A percentile compares a stretch with the other conserved stretches of the same genome.
phyloP scores from a whole-genome alignment of 2,329 filamentous ascomycete genomes.

The Aureobasidium leucospermi region DNA sequence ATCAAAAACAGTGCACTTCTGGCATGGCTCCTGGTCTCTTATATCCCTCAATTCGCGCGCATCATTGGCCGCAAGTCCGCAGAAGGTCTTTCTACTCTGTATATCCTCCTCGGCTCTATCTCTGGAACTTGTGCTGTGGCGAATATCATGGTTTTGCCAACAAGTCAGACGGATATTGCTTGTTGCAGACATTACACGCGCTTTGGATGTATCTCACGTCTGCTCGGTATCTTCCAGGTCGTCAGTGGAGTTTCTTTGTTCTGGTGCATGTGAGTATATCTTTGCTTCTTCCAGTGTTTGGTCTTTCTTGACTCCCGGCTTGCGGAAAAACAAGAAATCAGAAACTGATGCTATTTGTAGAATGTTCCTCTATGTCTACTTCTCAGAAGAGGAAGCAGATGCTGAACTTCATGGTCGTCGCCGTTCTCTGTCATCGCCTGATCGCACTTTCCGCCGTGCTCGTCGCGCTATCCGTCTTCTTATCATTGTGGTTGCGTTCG shows the following conservation, averaged over 20 bases:
- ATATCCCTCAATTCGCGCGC: constrained; percentile 83
- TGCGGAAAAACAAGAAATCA: too few relatives aligned
- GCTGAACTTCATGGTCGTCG: constrained; percentile 22
- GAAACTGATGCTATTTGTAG: constrained; percentile 39
- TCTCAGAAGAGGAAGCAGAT: constrained; percentile 24
- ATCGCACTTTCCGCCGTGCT: constrained; percentile 24
- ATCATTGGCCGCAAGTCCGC: constrained; percentile 79
- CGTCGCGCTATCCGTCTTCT: constrained; percentile 34
- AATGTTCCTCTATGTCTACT: constrained; percentile 69
- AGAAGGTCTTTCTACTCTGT: constrained; percentile 87
- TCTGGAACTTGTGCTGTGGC: constrained; percentile 80
- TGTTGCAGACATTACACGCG: constrained; percentile 75
- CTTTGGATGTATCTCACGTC: constrained; percentile 72
- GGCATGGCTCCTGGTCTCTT: constrained; percentile 79
- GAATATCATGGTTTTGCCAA: constrained; percentile 77
- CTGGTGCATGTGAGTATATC: constrained; percentile 63
- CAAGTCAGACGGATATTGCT: constrained; percentile 68
- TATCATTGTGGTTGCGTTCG: constrained; percentile 64
- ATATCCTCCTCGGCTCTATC: constrained; percentile 79
- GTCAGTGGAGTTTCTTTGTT: constrained; percentile 86
- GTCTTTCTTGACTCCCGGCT: too few relatives aligned
- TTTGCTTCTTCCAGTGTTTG: not conserved
- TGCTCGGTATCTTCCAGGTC: constrained; percentile 83
- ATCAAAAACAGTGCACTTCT: constrained; percentile 55
- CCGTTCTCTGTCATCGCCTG: constrained; percentile 21